Evolutionary conservation across 768 basidiomycete species (phyloP).

Genomic region (Macrolepiota dolichaula): DNA sequence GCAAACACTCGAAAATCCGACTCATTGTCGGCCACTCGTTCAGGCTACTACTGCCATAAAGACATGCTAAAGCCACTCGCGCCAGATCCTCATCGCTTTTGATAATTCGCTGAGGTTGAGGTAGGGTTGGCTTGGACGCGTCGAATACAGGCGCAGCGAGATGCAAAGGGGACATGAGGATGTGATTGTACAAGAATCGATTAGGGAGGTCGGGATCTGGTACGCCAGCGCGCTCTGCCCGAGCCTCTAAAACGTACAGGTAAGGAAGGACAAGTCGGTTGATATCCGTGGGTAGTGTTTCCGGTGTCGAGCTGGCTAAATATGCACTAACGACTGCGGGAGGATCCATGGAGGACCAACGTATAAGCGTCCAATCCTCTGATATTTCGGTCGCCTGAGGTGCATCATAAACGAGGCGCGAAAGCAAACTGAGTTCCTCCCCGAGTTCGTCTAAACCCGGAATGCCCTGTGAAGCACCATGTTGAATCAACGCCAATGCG

Average conservation of each 20-base stretch:
- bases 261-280: conserved; percentile 84
- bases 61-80: conserved; percentile 78
- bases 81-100: conserved; percentile 81
- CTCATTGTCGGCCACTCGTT: conserved; percentile 85
- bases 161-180: conserved; percentile 64
- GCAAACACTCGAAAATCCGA: conserved; percentile 91
- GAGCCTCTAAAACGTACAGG: conserved; percentile 86
- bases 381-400: conserved; percentile 39
- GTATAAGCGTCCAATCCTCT: conserved; percentile 73
- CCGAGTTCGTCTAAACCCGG: conserved; percentile 80
- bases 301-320: conserved; percentile 65
- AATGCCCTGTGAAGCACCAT: conserved; percentile 80
- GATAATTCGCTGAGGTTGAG: conserved; percentile 67
- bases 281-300: conserved; percentile 65
- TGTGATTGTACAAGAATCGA: conserved; percentile 67
- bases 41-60: conserved; percentile 78
- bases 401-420: conserved; percentile 83
- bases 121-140: conserved; percentile 86
- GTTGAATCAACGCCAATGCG: conserved; percentile 78
- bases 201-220: conserved; percentile 66
- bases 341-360: conserved; percentile 72
- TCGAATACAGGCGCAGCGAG: conserved; percentile 79
- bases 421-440: conserved; percentile 87
- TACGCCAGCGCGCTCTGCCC: conserved; percentile 73
- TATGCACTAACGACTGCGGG: conserved; percentile 70